A percentile compares a stretch with the other conserved stretches of the same genome.
These are phyloP conservation scores for Aspergillus mulundensis DNA, from an alignment of 495 filamentous ascomycete genomes.

Conservation along the genomic window DNA sequence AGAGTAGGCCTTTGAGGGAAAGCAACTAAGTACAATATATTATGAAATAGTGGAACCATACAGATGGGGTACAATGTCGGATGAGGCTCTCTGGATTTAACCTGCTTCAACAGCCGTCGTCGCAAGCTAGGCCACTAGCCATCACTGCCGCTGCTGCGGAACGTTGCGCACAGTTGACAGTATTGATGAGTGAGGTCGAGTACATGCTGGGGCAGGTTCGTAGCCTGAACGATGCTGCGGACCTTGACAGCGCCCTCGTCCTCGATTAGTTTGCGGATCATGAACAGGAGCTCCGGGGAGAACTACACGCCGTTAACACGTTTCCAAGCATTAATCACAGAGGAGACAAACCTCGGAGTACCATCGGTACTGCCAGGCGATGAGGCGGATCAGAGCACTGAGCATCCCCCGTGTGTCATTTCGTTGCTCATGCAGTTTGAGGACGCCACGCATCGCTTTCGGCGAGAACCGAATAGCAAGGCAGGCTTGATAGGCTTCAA, in stretches of 20 bases:
- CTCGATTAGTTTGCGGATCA: constrained; percentile 88
- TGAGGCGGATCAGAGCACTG: constrained; percentile 75
- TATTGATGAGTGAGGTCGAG: constrained; percentile 96
- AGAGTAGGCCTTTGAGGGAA: background rate
- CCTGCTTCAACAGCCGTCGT: background rate
- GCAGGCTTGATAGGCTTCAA: constrained; percentile 87
- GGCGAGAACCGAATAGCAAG: constrained; percentile 80
- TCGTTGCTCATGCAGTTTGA: constrained; percentile 70
- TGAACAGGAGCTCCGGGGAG: constrained; percentile 79
- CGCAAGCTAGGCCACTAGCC: constrained; percentile 46
- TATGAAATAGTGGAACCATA: background rate
- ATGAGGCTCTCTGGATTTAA: background rate
- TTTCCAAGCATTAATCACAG: background rate
- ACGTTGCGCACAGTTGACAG: constrained; percentile 87
- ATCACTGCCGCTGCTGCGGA: constrained; percentile 91
- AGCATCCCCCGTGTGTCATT: constrained; percentile 72
- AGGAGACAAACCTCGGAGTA: constrained; percentile 73
- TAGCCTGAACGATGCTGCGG: constrained; percentile 93
- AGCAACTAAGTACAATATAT: constrained; percentile 1
- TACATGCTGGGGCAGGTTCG: constrained; percentile 85
- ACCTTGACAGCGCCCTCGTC: constrained; percentile 98
- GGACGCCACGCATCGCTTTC: constrained; percentile 79
- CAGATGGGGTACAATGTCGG: background rate
- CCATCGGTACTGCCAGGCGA: constrained; percentile 98
- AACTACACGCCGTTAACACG: constrained; percentile 56